Evolutionary conservation across 2,329 filamentous ascomycete genomes (phyloP), one percentile per base, ranked within the genome.

Genomic region (Myotisia sp.): DNA sequence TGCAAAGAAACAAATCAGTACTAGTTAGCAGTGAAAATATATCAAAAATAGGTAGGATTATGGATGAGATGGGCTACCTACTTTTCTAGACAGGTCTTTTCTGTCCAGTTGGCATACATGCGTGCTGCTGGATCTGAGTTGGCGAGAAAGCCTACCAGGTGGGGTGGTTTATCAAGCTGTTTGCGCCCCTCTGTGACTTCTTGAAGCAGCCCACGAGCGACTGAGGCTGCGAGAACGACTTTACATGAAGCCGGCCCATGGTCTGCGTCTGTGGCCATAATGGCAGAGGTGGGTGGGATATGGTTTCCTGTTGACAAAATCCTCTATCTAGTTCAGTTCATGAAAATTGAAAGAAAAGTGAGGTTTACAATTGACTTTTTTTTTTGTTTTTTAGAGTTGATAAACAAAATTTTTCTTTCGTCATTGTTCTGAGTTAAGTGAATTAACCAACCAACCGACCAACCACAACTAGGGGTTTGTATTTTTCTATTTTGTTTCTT

Each of bases 101-200:
- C 82, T 26, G 87, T 94, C 83, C 84, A 94, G 58, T 94, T 83
- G 36, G 90, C 90, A 55, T 98, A 95, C 65, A 92, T 84, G 48
- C 81, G 68, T 20, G 87, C 87, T 24, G 85, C 83, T 19, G 86
- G 84, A 60, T 98, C 90, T 44, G 72, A 71, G 59, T 93, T 95
- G 46, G 87, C 85, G 37, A 98, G 68, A 60, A 94, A 93, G 39
- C 87, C 90, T 28, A 87, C 81, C 34, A 98, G 70, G 41, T 80
- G 76, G 21, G 90, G 86, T 53, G 76, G 64, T 44, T 71, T 74
- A 50, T 77, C 68, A 30, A 92, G 65, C 44, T 75, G 77, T 50
- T 72, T 70, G 40, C 93, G 65, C 5, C 79, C 81, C 39, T 80
- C 71, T 45, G 74, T 68, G 40, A 92, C 82, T 63, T 94, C 86